These are phyloP conservation scores for Salvia rosmarinus DNA, from an alignment of 257 asterid genomes.

Conservation along the genomic window DNA sequence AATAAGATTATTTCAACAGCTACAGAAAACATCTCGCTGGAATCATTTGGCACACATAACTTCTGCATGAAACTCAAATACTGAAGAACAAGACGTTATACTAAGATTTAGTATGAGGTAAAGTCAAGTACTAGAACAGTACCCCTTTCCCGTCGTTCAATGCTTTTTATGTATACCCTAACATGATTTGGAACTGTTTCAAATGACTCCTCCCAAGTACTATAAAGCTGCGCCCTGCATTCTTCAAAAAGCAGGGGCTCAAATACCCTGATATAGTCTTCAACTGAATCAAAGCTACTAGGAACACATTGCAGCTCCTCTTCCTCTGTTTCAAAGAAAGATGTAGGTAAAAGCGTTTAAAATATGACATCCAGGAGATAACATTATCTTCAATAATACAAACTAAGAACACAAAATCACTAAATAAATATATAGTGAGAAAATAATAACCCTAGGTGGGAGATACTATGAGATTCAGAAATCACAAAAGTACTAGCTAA, in stretches of 20 bases:
- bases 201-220: conserved; percentile 87
- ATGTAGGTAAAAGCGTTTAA: conserved; percentile 10
- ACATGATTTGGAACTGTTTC: conserved; percentile 70
- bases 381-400: conserved; percentile 1
- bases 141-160: conserved; percentile 98
- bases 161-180: conserved; percentile 71
- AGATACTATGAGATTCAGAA: conserved; percentile 3
- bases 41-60: conserved; percentile 15
- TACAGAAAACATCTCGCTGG: conserved; percentile 20
- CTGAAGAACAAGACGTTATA: conserved; percentile 5
- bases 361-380: not conserved
- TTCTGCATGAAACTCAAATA: conserved; percentile 24
- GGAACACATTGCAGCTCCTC: conserved; percentile 95
- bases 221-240: conserved; percentile 92
- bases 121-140: conserved; percentile 29
- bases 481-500: conserved; percentile 4
- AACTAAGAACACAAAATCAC: not conserved
- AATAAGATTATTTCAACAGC: conserved; percentile 17
- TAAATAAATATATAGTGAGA: not conserved
- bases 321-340: conserved; percentile 66
- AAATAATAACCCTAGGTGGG: not conserved
- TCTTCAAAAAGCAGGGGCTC: conserved; percentile 99
- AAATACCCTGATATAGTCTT: conserved; percentile 87
- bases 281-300: conserved; percentile 87
- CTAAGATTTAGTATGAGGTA: conserved; percentile 13